Evolutionary conservation across 2,329 filamentous ascomycete genomes (phyloP), one percentile per base, ranked within the genome.

Genomic region (Hypoxylon sp.): DNA sequence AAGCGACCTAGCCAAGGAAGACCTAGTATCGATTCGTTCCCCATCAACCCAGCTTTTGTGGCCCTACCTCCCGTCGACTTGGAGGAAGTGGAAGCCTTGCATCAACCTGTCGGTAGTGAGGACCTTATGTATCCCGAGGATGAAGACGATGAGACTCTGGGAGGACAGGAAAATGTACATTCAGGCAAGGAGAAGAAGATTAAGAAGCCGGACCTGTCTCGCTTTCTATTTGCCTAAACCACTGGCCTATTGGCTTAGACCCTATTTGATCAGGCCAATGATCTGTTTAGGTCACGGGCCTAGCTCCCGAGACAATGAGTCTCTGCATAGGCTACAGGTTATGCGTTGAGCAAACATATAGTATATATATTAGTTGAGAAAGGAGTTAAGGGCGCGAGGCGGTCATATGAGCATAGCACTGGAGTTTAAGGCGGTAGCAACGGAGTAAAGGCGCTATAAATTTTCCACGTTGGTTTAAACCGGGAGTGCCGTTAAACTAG

Each of bases 41-140:
- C 83, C 0, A 76, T 86, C 38, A 86, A 89, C 67, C 84, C 87
- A 2, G 80, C 85, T 0, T 86, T 86, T 71, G 81, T 89, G 5
- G 85, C 86, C 0, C 77, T 89, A 7, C 86, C 87, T 1, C 85
- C 82, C 62, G 85, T 86, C 2, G 84, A 88, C 68, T 66, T 87
- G 25, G 79, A 79, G 6, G 86, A 89, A 71, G 80, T 88, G 2
- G 84, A 84, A 70, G 83, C 84, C 1, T 74, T 88, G 45, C 85
- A 87, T 70, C 74, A 72, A 57, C 65, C 79, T 10, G 68, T 78
- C 5, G 87, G 87, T 13, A 89, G 87, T 72, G 87, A 89, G 73
- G 87, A 89, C 62, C 81, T 86, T 60, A 83, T 89, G 67, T 76
- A 85, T 13, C 83, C 83, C 25, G 85, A 85, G 74, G 87, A 85